Evolutionary conservation across 169 alveolate genomes (phyloP), one percentile per base, ranked within the genome.

Genomic region (Plasmodium knowlesi): DNA sequence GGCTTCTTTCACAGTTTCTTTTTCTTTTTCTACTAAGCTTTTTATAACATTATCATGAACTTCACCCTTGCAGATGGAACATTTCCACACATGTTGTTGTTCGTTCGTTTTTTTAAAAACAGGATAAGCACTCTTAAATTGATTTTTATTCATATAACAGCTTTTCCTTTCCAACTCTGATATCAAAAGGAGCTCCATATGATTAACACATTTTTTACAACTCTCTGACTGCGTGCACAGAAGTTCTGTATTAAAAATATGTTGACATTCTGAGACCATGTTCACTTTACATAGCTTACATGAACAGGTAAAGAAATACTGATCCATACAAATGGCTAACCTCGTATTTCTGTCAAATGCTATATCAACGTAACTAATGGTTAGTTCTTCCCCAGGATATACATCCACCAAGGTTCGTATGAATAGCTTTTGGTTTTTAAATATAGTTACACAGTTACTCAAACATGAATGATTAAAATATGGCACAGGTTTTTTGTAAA

Each of bases 391-490:
- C 14, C 93, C 93, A 22, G 93, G 93, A 86, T 86, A 86, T 34
- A 86, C 61, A 86, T 86, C 93, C 71, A 86, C 41, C 81, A 86
- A 54, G 12, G 93, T 86, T 50, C 86, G 53, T 32, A 86, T 86
- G 46, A 30, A 86, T 12, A 86, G 3, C 70, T 76, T 86, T 14
- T 86, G 93, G 67, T 86, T 86, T 86, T 78, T 76, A 53, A 86
- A 86, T 32, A 86, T 78, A 46, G 93, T 86, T 10, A 86, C 72
- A 86, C 93, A 86, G 70, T 86, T 86, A 86, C 85, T 86, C 67
- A 86, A 86, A 53, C 93, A 86, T n/a, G 93, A 86, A 70, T 86
- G 93, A 54, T 86, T 86, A 86, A 86, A 86, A 34, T 50, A 86
- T 8, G 93, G 86, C 2, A 86, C 85, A 2, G 93, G 93, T 30